Percentiles rank a stretch among this genome's conserved stretches.
Evolutionary conservation across 1,284 basidiomycete species (phyloP).

Genomic region (Ganoderma lingzhi): DNA sequence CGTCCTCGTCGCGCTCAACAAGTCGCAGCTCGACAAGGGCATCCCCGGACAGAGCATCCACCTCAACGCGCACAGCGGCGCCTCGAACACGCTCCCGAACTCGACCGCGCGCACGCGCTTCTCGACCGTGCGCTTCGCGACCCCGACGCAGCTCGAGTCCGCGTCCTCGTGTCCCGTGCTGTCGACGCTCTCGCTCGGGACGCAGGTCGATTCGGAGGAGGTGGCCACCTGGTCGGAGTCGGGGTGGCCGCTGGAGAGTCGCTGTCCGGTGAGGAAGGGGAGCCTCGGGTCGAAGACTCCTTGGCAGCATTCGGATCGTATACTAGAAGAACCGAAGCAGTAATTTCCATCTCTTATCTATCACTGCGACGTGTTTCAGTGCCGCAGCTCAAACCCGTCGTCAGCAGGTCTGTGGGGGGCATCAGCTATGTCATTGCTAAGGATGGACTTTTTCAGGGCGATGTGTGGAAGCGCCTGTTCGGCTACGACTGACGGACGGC

Average conservation of each 20-base stretch:
- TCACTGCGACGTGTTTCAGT: background rate
- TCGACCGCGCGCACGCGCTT: background rate
- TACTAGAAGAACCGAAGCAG: background rate
- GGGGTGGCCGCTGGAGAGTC: background rate
- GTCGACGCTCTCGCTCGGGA: background rate
- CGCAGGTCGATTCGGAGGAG: background rate
- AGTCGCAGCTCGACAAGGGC: conserved; percentile 9
- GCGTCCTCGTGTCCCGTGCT: background rate
- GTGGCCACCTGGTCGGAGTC: background rate
- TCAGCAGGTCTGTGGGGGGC: background rate
- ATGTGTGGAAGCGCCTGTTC: no score
- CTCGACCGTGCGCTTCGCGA: conserved; percentile 6
- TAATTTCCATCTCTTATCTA: background rate
- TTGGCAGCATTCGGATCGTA: background rate
- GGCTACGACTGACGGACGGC: no score
- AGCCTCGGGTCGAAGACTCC: background rate
- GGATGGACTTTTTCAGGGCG: no score
- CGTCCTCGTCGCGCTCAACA: conserved; percentile 8
- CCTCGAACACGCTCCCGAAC: background rate
- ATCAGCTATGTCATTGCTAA: background rate
- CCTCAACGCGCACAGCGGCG: background rate
- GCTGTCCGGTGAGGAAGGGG: background rate
- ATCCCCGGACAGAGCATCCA: conserved; percentile 1
- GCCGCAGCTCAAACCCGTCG: background rate
- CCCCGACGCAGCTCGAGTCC: background rate